Conservation (phyloP, 768 basidiomycete species). For the Boletus rubropictus region DNA sequence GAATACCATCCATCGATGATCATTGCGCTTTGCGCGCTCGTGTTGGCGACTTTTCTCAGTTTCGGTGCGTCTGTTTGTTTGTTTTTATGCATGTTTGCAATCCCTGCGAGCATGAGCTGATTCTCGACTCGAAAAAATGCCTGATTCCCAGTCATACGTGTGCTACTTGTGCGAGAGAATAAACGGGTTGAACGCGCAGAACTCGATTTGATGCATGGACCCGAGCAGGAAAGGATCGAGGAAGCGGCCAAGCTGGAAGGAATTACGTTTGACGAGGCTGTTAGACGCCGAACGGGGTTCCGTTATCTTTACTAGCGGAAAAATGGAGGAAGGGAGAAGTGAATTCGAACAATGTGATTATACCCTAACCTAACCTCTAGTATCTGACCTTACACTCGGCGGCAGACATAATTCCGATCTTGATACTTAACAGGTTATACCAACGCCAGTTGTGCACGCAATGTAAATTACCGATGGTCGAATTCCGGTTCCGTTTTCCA, state of each 20-base stretch:
- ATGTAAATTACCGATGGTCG: no score
- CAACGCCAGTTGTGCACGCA: no score
- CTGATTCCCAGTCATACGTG: slow-evolving; percentile 44
- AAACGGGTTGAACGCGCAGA: slow-evolving; percentile 46
- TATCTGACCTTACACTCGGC: no score
- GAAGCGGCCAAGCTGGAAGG: slow-evolving; percentile 56
- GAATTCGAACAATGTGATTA: no score
- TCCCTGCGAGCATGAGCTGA: no score
- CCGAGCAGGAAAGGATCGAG: slow-evolving; percentile 45
- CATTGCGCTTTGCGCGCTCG: slow-evolving; percentile 40
- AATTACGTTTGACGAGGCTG: slow-evolving; percentile 54
- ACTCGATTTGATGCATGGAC: slow-evolving; percentile 37
- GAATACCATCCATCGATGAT: slow-evolving; percentile 59
- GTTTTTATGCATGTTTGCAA: no score
- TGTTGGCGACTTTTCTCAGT: slow-evolving; percentile 30
- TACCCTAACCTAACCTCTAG: no score
- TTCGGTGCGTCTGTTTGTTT: slow-evolving; percentile 29
- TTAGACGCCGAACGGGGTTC: slow-evolving; percentile 52
- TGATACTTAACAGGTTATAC: no score
- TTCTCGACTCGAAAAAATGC: no score
- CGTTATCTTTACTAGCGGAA: slow-evolving; percentile 56
- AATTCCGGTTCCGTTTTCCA: no score
- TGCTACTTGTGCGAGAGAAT: slow-evolving; percentile 44
- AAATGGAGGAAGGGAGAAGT: no score
- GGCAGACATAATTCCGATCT: no score